phyloP scores from a whole-genome alignment of 2,329 filamentous ascomycete genomes.

The Penicillium sp. region DNA sequence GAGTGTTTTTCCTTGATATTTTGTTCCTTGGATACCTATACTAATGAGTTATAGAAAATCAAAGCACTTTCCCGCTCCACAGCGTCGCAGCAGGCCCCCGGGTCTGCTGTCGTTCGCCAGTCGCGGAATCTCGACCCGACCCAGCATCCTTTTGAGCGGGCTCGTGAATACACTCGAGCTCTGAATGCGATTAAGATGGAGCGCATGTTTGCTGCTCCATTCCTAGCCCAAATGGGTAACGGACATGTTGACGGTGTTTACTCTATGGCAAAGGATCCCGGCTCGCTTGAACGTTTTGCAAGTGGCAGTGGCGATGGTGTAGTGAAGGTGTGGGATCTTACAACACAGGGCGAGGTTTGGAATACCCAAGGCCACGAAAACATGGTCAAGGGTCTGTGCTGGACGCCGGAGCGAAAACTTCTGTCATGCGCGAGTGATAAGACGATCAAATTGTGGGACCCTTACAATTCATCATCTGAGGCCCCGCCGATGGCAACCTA shows the following conservation, averaged over 20 bases:
- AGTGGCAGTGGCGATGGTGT: conserved; percentile 89
- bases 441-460: conserved; percentile 87
- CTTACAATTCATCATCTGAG: conserved; percentile 69
- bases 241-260: conserved; percentile 93
- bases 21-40: not conserved
- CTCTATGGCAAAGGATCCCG: conserved; percentile 75
- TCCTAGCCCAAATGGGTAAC: conserved; percentile 79
- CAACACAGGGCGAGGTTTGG: conserved; percentile 71
- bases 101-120: conserved; percentile 45
- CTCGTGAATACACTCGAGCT: conserved; percentile 76
- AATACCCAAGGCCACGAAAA: conserved; percentile 83
- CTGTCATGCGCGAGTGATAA: conserved; percentile 84
- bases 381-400: conserved; percentile 85
- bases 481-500: conserved; percentile 77
- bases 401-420: conserved; percentile 81
- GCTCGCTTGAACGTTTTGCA: conserved; percentile 69
- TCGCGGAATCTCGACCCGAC: conserved; percentile 68
- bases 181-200: conserved; percentile 87
- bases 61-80: conserved; percentile 52
- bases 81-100: conserved; percentile 49
- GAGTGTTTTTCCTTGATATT: conserved; percentile 11
- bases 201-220: conserved; percentile 84
- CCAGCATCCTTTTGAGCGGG: conserved; percentile 85
- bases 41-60: conserved; percentile 50
- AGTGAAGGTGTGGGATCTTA: conserved; percentile 87